A percentile compares a stretch with the other conserved stretches of the same genome.
Conservation (phyloP, 352 stramenopile genomes). For the Globisporangium splendens region DNA sequence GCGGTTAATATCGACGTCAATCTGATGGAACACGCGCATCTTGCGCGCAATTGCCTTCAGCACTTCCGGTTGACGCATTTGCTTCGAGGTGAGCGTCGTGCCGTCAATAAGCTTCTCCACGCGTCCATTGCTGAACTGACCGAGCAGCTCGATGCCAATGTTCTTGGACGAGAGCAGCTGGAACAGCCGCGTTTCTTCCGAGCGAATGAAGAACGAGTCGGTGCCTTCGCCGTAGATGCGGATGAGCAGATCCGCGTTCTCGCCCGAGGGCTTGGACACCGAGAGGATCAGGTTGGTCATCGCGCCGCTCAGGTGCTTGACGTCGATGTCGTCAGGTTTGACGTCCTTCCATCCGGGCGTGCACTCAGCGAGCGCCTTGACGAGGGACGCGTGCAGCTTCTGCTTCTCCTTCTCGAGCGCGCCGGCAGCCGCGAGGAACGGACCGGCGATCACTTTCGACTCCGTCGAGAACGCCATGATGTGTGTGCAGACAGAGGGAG, state of each 20-base stretch:
- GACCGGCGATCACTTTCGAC: slow-evolving; percentile 43
- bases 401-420: slow-evolving; percentile 65
- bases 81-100: slow-evolving; percentile 53
- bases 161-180: slow-evolving; percentile 61
- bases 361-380: slow-evolving; percentile 49
- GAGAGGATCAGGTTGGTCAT: slow-evolving; percentile 88
- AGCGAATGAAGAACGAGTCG: slow-evolving; percentile 75
- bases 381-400: slow-evolving; percentile 65
- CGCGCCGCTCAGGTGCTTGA: slow-evolving; percentile 66
- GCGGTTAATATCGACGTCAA: slow-evolving; percentile 66
- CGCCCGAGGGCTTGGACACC: slow-evolving; percentile 59
- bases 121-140: slow-evolving; percentile 76
- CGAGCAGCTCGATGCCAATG: slow-evolving; percentile 72
- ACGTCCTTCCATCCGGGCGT: slow-evolving; percentile 57
- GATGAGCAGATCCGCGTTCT: slow-evolving; percentile 67
- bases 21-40: slow-evolving; percentile 64
- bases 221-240: slow-evolving; percentile 82
- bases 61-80: slow-evolving; percentile 61
- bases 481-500: background rate
- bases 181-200: slow-evolving; percentile 76
- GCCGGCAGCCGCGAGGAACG: slow-evolving; percentile 50
- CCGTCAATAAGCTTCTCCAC: slow-evolving; percentile 76
- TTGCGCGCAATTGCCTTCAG: slow-evolving; percentile 56
- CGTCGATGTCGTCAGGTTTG: slow-evolving; percentile 48
- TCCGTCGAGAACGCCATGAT: slow-evolving; percentile 26